Evolutionary conservation across 1,139 yeast genomes (phyloP).

Genomic region (Kodamaea derodonti): DNA sequence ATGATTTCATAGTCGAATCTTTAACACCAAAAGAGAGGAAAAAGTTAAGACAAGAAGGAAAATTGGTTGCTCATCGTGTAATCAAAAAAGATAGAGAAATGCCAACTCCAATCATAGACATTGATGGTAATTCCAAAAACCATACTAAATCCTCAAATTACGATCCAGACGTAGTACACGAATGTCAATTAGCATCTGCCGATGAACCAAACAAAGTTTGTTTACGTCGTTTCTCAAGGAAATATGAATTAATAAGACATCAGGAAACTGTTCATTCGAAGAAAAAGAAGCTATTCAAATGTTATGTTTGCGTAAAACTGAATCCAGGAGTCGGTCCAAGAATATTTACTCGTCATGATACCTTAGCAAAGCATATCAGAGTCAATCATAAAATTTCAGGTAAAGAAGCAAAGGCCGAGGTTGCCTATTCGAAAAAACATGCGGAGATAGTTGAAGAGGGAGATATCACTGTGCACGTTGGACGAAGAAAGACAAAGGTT

Average conservation of each 20-base stretch:
- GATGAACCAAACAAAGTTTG: constrained; percentile 58
- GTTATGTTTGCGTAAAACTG: constrained; percentile 77
- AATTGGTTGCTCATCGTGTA: constrained; percentile 6
- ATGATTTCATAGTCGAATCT: constrained; percentile 3
- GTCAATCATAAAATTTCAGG: constrained; percentile 79
- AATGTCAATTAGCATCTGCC: constrained; percentile 46
- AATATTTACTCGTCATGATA: constrained; percentile 92
- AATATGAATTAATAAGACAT: constrained; percentile 90
- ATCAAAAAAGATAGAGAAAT: constrained; percentile 4
- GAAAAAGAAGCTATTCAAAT: constrained; percentile 79
- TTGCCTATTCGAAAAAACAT: constrained; percentile 45
- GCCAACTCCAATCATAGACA: constrained; percentile 10
- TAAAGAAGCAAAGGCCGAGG: constrained; percentile 58
- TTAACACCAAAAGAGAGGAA: constrained; percentile 7
- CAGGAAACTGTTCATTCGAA: constrained; percentile 95
- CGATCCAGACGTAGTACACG: constrained; percentile 49
- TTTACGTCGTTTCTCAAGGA: constrained; percentile 82
- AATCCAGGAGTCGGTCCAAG: constrained; percentile 49
- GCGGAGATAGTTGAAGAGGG: constrained; percentile 46
- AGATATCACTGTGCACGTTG: constrained; percentile 45
- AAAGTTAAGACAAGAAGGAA: constrained; percentile 5
- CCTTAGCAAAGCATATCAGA: constrained; percentile 86
- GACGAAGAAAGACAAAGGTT: constrained; percentile 46
- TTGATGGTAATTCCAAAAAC: constrained; percentile 14
- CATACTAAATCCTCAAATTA: constrained; percentile 42